phyloP scores from a whole-genome alignment of 2,329 filamentous ascomycete species.

The Phyllosticta citribraziliensis region DNA sequence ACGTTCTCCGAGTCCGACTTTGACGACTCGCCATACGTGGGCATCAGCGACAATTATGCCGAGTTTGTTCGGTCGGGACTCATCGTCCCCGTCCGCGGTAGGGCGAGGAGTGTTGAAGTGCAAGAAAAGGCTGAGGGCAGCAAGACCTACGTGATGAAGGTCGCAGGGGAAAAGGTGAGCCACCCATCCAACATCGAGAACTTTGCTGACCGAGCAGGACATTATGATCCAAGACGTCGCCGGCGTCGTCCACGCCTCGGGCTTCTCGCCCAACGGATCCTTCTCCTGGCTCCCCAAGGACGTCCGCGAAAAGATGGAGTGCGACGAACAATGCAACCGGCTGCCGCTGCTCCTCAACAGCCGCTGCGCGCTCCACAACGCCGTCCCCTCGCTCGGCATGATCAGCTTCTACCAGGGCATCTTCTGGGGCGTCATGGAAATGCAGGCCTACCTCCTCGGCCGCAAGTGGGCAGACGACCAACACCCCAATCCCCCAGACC shows the following conservation, averaged over 20 bases:
- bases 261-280: slow-evolving; percentile 56
- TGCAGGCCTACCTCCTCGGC: slow-evolving; percentile 65
- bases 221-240: slow-evolving; percentile 44
- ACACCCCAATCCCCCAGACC: background rate
- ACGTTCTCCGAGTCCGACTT: slow-evolving; percentile 31
- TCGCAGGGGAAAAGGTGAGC: background rate
- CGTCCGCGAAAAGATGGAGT: slow-evolving; percentile 47
- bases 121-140: background rate
- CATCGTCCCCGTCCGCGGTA: slow-evolving; percentile 31
- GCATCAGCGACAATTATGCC: slow-evolving; percentile 61
- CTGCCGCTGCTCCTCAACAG: slow-evolving; percentile 60
- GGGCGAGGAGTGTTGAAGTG: slow-evolving; percentile 20
- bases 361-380: slow-evolving; percentile 46
- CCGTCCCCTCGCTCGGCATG: slow-evolving; percentile 60
- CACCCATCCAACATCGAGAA: background rate
- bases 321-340: slow-evolving; percentile 44
- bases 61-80: slow-evolving; percentile 60
- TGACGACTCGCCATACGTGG: slow-evolving; percentile 52
- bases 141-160: background rate
- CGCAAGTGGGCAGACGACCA: slow-evolving; percentile 42
- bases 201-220: background rate
- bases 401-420: slow-evolving; percentile 77
- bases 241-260: slow-evolving; percentile 65
- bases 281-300: slow-evolving; percentile 53
- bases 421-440: slow-evolving; percentile 81